Conservation (phyloP, 2,329 filamentous ascomycete genomes). For the Diplodia seriata region DNA sequence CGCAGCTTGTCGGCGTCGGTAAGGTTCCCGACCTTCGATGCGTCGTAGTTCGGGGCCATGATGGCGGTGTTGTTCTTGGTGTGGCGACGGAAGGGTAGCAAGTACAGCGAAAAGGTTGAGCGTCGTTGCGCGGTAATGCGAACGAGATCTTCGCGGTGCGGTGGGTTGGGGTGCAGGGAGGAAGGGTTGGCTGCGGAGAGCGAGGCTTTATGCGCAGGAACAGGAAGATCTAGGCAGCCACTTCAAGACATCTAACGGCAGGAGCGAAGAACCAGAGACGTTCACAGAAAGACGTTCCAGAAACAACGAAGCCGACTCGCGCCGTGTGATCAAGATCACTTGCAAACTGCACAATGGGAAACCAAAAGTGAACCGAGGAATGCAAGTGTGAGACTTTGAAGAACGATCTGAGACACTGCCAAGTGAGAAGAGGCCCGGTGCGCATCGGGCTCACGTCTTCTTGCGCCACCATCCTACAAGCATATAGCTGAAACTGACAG, state of each 20-base stretch:
- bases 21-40: background rate
- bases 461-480: background rate
- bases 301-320: background rate
- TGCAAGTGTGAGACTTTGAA: background rate
- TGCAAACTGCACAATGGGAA: background rate
- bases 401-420: background rate
- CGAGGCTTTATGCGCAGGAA: slow-evolving; percentile 2
- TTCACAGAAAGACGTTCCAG: background rate
- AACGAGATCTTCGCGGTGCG: background rate
- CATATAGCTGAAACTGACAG: background rate
- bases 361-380: background rate
- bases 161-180: background rate
- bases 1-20: slow-evolving; percentile 21
- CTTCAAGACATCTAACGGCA: background rate
- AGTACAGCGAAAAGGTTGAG: background rate
- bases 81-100: background rate
- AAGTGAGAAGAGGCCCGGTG: background rate
- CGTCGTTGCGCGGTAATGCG: background rate
- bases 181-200: background rate
- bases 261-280: background rate
- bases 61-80: too few relatives aligned
- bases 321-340: background rate
- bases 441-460: background rate
- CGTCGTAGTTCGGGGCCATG: slow-evolving; percentile 10
- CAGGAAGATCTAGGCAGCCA: background rate